These are phyloP conservation scores for Hirsutella rhossiliensis DNA, from an alignment of 2,329 filamentous ascomycete genomes.

Conservation along the genomic window DNA sequence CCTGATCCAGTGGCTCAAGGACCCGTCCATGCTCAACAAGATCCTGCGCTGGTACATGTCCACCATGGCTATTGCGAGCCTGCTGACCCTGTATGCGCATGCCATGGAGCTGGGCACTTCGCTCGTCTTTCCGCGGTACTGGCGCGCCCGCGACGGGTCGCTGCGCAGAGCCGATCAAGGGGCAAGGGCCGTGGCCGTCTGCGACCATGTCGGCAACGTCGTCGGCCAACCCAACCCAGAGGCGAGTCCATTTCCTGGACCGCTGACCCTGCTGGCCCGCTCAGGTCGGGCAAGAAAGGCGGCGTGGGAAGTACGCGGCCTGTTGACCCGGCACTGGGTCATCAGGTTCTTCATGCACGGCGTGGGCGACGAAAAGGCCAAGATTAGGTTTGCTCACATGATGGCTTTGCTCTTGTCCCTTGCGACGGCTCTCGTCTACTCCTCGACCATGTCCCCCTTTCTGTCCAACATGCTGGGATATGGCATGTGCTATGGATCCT, in stretches of 20 bases:
- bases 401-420: conserved; percentile 43
- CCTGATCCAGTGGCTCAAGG: conserved; percentile 77
- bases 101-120: conserved; percentile 49
- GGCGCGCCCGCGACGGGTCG: conserved; percentile 32
- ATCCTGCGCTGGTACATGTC: conserved; percentile 78
- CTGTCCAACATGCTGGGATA: conserved; percentile 81
- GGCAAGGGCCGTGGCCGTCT: conserved; percentile 23
- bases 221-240: conserved; percentile 11
- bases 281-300: conserved; percentile 11
- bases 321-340: conserved; percentile 40
- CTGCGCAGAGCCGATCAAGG: conserved; percentile 34
- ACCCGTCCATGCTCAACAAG: conserved; percentile 70
- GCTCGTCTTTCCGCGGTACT: conserved; percentile 63
- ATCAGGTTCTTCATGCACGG: conserved; percentile 39
- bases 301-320: conserved; percentile 37
- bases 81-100: conserved; percentile 65
- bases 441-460: conserved; percentile 44
- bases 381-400: conserved; percentile 44
- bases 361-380: conserved; percentile 30
- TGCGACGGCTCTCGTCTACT: conserved; percentile 47
- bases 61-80: conserved; percentile 63
- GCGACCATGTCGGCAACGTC: conserved; percentile 20
- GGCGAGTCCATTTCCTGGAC: conserved; percentile 17
- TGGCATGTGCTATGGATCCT: conserved; percentile 71
- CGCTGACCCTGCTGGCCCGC: conserved; percentile 20